Conservation (phyloP, 352 stramenopile species). For the Pythium volutum region DNA sequence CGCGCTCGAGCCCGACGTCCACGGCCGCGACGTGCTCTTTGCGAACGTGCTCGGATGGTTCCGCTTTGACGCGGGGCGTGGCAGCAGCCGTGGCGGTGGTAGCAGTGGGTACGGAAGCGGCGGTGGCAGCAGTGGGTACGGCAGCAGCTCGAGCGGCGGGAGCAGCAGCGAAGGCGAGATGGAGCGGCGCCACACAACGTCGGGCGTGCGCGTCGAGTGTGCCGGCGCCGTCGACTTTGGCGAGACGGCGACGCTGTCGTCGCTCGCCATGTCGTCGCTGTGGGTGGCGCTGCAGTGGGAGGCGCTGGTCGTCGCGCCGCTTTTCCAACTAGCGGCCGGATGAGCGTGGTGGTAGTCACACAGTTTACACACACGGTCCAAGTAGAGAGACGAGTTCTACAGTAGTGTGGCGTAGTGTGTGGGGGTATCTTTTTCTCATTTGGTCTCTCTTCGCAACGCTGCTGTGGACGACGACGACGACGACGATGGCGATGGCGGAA, state of each 20-base stretch:
- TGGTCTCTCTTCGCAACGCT: slow-evolving; percentile 21
- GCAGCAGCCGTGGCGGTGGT: neutral
- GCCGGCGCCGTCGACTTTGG: slow-evolving; percentile 58
- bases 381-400: neutral
- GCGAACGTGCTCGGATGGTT: slow-evolving; percentile 29
- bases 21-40: slow-evolving; percentile 19
- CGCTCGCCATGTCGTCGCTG: slow-evolving; percentile 58
- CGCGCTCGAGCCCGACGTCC: slow-evolving; percentile 12
- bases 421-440: no score
- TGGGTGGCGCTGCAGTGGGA: slow-evolving; percentile 66
- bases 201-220: slow-evolving; percentile 53
- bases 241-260: slow-evolving; percentile 38
- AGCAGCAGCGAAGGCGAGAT: slow-evolving; percentile 25
- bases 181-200: slow-evolving; percentile 11
- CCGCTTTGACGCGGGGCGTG: slow-evolving; percentile 25
- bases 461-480: no score
- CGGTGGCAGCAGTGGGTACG: neutral
- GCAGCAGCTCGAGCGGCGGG: slow-evolving; percentile 9
- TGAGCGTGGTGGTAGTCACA: neutral
- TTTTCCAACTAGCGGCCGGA: slow-evolving; percentile 36
- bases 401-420: no score
- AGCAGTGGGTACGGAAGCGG: neutral
- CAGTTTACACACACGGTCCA: neutral
- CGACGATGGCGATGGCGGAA: neutral
- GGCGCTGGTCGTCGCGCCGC: slow-evolving; percentile 51